Evolutionary conservation across 441 rosid genomes (phyloP).

Genomic region (Jatropha multifida): DNA sequence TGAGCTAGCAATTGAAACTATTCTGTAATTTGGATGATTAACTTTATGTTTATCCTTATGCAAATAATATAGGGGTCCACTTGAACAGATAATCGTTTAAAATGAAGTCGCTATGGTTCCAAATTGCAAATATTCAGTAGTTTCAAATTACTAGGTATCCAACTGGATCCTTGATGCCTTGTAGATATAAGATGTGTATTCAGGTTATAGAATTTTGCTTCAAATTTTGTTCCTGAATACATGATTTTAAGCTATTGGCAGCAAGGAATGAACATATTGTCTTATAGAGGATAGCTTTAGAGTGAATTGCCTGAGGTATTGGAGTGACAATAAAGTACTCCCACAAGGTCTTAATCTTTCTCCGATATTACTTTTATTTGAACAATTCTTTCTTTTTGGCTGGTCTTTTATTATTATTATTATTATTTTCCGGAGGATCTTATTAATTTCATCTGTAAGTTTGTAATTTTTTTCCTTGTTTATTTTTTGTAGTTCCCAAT

Average conservation of each 20-base stretch:
- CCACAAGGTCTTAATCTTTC: too few species aligned
- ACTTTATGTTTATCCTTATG: not conserved
- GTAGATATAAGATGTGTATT: not conserved
- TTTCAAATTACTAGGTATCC: too few species aligned
- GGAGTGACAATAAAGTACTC: not conserved
- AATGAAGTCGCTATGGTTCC: too few species aligned
- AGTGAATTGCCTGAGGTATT: not conserved
- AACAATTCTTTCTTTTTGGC: not conserved
- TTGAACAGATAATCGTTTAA: too few species aligned
- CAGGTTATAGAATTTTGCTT: not conserved
- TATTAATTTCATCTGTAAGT: constrained; percentile 9
- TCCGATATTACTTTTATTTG: too few species aligned
- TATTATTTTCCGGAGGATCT: constrained; percentile 6
- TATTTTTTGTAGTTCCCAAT: constrained; percentile 54
- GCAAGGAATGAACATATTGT: not conserved
- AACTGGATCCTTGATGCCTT: not conserved
- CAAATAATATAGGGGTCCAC: not conserved
- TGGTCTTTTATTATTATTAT: not conserved
- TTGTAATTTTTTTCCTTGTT: constrained; percentile 11
- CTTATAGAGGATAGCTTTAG: not conserved
- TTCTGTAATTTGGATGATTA: too few species aligned
- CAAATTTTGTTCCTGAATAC: not conserved
- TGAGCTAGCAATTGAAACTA: too few species aligned
- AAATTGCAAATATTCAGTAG: too few species aligned
- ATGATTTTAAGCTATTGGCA: not conserved